Base-by-base conservation (phyloP, 495 filamentous ascomycete genomes). In the Tetracladium setigerum region DNA sequence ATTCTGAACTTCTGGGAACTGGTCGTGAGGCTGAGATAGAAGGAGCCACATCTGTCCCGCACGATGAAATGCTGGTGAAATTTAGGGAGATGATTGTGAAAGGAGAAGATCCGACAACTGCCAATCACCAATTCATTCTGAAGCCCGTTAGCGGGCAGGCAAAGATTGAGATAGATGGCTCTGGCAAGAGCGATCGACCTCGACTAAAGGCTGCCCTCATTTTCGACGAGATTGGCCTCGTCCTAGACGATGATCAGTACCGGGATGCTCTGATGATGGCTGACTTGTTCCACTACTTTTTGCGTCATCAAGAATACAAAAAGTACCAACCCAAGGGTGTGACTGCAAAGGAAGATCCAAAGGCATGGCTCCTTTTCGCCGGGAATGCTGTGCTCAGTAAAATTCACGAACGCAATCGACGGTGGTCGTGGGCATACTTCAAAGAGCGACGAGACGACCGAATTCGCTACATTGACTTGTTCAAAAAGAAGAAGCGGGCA, bases 221-320 rank as follows among this genome's bases (percentile, higher is more conserved):
- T 8, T 98, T 98, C 56, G 87, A 98, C 56, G 92, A 98, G 60
- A 87, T 98, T 22, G 90, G 94, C 19, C 85, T 98, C 41, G 84
- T 97, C 14, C 71, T 98, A 14, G 92, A 98, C 60, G 89, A 97
- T 52, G 81, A 96, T 50, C 92, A 98, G 60, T 98, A 98, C 59
- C 85, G 94, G 17, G 92, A 98, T 70, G 86, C 82, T 1, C 67
- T 98, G 47, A 97, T 97, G 94, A 86, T 98, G 70, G 83, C 95
- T 7, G 92, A 98, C 61, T 77, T 96, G 5, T 97, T 98, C 70
- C 92, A 98, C 64, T 97, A 91, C 61, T 98, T 95, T 62, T 86
- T 97, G 55, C 85, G 90, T 34, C 94, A 98, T 56, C 92, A 97
- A 62, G 89, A 98, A 62, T 95, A 95, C 70, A 94, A 89, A 63